Evolutionary conservation across 2,329 filamentous ascomycete genomes (phyloP), one percentile per base, ranked within the genome.

Genomic region (Myriosclerotinia scirpicola): DNA sequence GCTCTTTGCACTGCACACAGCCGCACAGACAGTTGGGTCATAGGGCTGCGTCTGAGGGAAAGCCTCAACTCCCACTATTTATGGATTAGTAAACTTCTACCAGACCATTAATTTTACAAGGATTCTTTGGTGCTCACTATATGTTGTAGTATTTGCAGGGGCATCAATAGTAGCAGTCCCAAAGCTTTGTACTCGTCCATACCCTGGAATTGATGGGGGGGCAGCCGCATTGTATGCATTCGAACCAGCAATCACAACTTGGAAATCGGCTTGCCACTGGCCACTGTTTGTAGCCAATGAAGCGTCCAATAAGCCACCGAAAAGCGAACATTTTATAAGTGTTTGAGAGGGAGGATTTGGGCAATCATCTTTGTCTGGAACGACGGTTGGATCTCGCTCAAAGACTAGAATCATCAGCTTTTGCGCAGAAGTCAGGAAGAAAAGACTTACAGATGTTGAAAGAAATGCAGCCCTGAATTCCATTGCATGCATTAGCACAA

Each of bases 11-110:
- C 34, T 67, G 65, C 74, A 77, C 36, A 69, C 69, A 15, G 71
- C 71, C 20, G 73, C 71, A 62, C 77, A 79, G n/a, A 75, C 71
- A 36, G 69, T 60, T 36, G 73, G 68, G 63, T 78, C 73, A 65
- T 75, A 77, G 36, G 74, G 74, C n/a, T 72, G 72, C 40, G 70
- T 66, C 52, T 66, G 67, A 65, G 73, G 74, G 69, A 72, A 77
- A 42, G 70, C 63, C n/a, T 71, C 69, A 15, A 68, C 60, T 50
- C 75, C 75, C 56, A 76, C 64, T 65, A 53, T 54, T 54, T 5
- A 36, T 17, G n/a, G 8, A 42, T 65, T 36, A 65, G 55, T 52
- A 53, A 46, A 46, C 20, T 46, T 14, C 38, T 46, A 36, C 11
- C 15, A 36, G 38, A 12, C 42, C 42, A 2, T 22, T 20, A 14